Evolutionary conservation across 208 protist species (phyloP).

Genomic region (Phytomonas sp.): DNA sequence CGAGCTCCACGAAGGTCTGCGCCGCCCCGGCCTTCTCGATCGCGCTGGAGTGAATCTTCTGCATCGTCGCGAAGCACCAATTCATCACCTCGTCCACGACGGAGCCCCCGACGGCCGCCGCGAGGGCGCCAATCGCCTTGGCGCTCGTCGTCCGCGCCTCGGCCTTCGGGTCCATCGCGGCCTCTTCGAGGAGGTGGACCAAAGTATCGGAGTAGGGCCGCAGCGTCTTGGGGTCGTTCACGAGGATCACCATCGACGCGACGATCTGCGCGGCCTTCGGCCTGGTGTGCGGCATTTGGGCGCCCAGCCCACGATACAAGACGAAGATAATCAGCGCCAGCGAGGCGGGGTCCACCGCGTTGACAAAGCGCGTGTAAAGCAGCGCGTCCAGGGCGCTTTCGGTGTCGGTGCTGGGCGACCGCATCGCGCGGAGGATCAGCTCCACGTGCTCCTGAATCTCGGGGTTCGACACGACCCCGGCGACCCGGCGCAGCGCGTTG

Average conservation of each 20-base stretch:
- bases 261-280: conserved; percentile 91
- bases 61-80: conserved; percentile 77
- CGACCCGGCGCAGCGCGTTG: conserved; percentile 81
- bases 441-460: conserved; percentile 90
- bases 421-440: conserved; percentile 81
- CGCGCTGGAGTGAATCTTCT: conserved; percentile 47
- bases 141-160: conserved; percentile 82
- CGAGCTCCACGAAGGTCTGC: conserved; percentile 86
- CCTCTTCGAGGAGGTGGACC: conserved; percentile 74
- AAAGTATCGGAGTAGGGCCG: conserved; percentile 82
- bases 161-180: conserved; percentile 75
- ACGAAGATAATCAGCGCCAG: conserved; percentile 91
- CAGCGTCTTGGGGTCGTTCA: conserved; percentile 75
- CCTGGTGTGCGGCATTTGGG: conserved; percentile 57
- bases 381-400: conserved; percentile 87
- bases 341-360: conserved; percentile 87
- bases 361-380: conserved; percentile 90
- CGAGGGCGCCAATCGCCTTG: conserved; percentile 77
- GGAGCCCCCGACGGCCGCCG: conserved; percentile 53
- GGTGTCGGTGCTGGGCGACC: conserved; percentile 82
- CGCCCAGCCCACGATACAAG: conserved; percentile 70
- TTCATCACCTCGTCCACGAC: conserved; percentile 61
- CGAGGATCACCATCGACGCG: conserved; percentile 81
- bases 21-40: conserved; percentile 89
- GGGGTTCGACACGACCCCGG: conserved; percentile 83